Evolutionary conservation across 139 green algal species (phyloP), one percentile per base, ranked within the genome.

Genomic region (Chlorokybus atmophyticus): DNA sequence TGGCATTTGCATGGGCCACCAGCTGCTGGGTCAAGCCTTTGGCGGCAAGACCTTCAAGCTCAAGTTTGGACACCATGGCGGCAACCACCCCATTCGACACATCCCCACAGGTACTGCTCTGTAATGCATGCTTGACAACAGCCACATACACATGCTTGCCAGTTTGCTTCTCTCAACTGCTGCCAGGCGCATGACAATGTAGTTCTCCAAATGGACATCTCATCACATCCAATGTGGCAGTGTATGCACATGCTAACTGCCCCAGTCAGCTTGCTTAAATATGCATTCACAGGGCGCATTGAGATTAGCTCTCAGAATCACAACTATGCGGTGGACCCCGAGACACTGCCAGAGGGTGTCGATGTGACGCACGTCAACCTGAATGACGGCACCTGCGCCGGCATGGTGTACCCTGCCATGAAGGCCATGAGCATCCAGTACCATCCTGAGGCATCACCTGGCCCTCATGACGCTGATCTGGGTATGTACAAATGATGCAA

Each of bases 1-100:
- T 75, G 91, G 91, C 65, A 98, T 98, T 70, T 98, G 91, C 85
- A 98, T 98, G 91, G 91, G 91, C 0, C 91, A 98, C 77, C 91
- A 98, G 75, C 29, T 70, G 29, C 55, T 70, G 19, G 91, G 91
- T 21, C 88, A 97, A 73, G 91, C 91, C 3, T 85, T 96, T 57
- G 91, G 91, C 32, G 86, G 80, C 55, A 83, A 71, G 52, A 98
- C 91, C 27, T 98, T 96, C 83, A 98, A 98, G 80, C 79, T 98
- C 29, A 93, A 93, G 68, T 98, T 98, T 67, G 91, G 91, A 0
- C 91, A 98, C 82, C 91, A 98, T 62, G 91, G 91, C 51, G 91
- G 90, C 57, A 98, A 98, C 83, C 91, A 98, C 81, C 91, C 91
- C 50, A 93, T 98, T 66, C 71, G 85, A 28, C 66, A 84, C 67